phyloP scores from a whole-genome alignment of 2,329 filamentous ascomycete genomes.

The Fusarium sp. region DNA sequence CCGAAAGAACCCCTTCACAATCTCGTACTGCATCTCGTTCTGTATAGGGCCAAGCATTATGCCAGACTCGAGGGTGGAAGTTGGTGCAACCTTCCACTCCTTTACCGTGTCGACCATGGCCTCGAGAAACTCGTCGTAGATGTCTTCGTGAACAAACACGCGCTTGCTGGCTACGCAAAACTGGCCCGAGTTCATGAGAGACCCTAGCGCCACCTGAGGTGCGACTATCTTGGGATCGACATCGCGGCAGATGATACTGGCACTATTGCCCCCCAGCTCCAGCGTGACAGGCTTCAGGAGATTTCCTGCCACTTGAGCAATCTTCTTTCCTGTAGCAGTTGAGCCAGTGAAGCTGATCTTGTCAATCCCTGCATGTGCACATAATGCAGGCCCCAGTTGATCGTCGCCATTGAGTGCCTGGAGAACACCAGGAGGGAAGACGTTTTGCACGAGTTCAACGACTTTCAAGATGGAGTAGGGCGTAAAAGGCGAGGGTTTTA shows the following conservation, averaged over 20 bases:
- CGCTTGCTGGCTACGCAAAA: slow-evolving; percentile 53
- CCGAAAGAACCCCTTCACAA: slow-evolving; percentile 18
- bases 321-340: slow-evolving; percentile 66
- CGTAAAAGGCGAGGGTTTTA: slow-evolving; percentile 66
- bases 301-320: slow-evolving; percentile 62
- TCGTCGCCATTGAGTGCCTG: slow-evolving; percentile 69
- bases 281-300: slow-evolving; percentile 68
- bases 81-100: slow-evolving; percentile 52
- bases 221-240: slow-evolving; percentile 56
- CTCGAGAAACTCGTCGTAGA: slow-evolving; percentile 64
- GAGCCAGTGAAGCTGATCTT: slow-evolving; percentile 73
- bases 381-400: slow-evolving; percentile 65
- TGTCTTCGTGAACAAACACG: slow-evolving; percentile 66
- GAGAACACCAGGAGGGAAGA: slow-evolving; percentile 69
- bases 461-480: slow-evolving; percentile 67
- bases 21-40: slow-evolving; percentile 22
- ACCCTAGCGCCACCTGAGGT: slow-evolving; percentile 51
- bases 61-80: slow-evolving; percentile 48
- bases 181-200: slow-evolving; percentile 64
- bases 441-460: slow-evolving; percentile 61
- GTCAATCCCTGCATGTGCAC: slow-evolving; percentile 63
- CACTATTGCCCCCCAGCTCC: slow-evolving; percentile 68
- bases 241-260: slow-evolving; percentile 64
- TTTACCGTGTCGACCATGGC: slow-evolving; percentile 40
- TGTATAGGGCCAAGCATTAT: slow-evolving; percentile 48